These are phyloP conservation scores for Auricularia sp. DNA, from an alignment of 768 basidiomycete genomes.

Conservation along the genomic window DNA sequence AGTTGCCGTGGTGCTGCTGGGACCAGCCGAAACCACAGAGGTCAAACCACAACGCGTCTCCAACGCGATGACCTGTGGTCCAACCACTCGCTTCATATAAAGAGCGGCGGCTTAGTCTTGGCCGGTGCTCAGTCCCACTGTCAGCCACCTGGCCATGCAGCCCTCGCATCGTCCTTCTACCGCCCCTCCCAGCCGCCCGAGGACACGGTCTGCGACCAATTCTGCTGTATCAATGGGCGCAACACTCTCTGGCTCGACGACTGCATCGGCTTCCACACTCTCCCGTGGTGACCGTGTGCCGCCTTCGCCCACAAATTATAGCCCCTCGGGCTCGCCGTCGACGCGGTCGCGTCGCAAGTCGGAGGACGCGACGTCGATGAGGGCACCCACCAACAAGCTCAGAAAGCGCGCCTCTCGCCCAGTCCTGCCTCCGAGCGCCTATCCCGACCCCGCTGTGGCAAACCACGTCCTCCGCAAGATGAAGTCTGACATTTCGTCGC, in stretches of 20 bases:
- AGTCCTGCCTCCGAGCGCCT: not conserved
- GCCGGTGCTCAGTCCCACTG: no score
- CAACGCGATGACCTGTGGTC: no score
- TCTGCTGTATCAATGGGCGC: not conserved
- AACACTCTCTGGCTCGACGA: not conserved
- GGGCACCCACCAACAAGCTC: not conserved
- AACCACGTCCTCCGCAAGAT: not conserved
- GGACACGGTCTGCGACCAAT: no score
- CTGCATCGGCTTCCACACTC: not conserved
- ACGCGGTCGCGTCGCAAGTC: not conserved
- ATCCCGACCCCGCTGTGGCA: not conserved
- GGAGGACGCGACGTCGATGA: not conserved
- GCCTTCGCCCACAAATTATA: not conserved
- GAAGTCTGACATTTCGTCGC: not conserved
- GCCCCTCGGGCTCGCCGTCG: not conserved
- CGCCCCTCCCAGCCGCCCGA: no score
- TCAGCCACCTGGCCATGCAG: no score
- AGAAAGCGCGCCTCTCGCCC: not conserved
- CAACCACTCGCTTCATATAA: no score
- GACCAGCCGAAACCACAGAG: no score
- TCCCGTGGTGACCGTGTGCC: not conserved
- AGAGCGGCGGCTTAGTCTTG: no score
- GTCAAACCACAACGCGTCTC: no score
- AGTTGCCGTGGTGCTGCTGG: no score
- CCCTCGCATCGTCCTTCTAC: no score